Conservation (phyloP, 2,329 filamentous ascomycete genomes). For the Neurospora sp. region DNA sequence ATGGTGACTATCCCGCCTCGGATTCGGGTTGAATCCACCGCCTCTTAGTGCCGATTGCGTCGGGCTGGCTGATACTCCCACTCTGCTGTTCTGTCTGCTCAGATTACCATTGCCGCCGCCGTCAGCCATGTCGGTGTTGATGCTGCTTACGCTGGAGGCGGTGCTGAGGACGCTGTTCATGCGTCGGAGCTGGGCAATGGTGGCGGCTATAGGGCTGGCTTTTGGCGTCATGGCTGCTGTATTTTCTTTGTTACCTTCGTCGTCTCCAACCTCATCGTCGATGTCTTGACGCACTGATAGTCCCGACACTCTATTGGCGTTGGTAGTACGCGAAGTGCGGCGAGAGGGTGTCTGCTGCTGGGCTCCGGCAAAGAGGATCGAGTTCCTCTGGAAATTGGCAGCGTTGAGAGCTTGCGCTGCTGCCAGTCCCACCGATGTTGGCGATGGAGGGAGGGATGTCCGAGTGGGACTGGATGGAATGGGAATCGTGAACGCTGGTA, state of each 20-base stretch:
- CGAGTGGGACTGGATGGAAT: neutral
- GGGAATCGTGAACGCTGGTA: neutral
- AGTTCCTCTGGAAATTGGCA: constrained; percentile 7
- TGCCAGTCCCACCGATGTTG: neutral
- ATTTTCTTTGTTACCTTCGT: neutral
- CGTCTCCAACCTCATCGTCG: neutral
- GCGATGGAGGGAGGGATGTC: constrained; percentile 4
- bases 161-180: constrained; percentile 44
- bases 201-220: constrained; percentile 20
- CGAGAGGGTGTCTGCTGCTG: constrained; percentile 1
- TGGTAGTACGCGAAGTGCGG: neutral
- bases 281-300: neutral
- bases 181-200: constrained; percentile 42
- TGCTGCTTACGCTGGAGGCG: constrained; percentile 8
- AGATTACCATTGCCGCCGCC: constrained; percentile 12
- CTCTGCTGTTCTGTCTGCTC: neutral
- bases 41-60: constrained; percentile 30
- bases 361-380: constrained; percentile 1
- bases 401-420: constrained; percentile 6
- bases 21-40: constrained; percentile 28
- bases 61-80: constrained; percentile 20
- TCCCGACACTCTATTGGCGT: neutral
- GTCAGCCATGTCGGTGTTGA: neutral
- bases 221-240: neutral
- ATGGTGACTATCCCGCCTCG: constrained; percentile 11